These are phyloP conservation scores for Cenococcum geophilum DNA, from an alignment of 495 filamentous ascomycete species.

Conservation along the genomic window DNA sequence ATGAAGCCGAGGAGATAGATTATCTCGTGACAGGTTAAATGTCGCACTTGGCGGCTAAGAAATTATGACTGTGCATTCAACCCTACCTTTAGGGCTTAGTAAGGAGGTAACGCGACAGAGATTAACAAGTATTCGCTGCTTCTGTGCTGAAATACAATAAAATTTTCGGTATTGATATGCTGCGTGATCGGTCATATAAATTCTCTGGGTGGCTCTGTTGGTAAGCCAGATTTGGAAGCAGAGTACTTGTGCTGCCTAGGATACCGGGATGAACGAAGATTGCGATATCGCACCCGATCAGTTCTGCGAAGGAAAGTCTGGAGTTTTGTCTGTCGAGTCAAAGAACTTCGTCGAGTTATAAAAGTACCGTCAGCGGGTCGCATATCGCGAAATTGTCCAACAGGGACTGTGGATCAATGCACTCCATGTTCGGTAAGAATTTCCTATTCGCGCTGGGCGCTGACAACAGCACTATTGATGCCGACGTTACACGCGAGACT, in stretches of 20 bases:
- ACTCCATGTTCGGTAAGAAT: background rate
- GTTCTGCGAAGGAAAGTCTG: background rate
- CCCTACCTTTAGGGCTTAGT: slow-evolving; percentile 7
- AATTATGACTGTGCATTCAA: slow-evolving; percentile 3
- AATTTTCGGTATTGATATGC: background rate
- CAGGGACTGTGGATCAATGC: background rate
- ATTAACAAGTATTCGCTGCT: background rate
- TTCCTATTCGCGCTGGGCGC: background rate
- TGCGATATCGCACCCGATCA: background rate
- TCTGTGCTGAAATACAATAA: background rate
- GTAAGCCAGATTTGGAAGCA: background rate
- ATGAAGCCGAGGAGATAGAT: background rate
- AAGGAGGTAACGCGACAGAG: background rate
- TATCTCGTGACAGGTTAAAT: background rate
- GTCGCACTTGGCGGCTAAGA: background rate
- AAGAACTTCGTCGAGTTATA: background rate
- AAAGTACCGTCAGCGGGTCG: background rate
- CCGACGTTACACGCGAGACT: slow-evolving; percentile 6
- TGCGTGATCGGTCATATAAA: background rate
- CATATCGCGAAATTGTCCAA: background rate
- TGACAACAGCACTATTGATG: background rate
- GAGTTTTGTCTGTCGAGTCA: background rate
- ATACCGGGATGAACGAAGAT: background rate
- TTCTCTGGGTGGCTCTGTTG: background rate
- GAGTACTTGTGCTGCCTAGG: background rate